Conservation (phyloP, 352 stramenopile species). For the Phytophthora citrophthora region DNA sequence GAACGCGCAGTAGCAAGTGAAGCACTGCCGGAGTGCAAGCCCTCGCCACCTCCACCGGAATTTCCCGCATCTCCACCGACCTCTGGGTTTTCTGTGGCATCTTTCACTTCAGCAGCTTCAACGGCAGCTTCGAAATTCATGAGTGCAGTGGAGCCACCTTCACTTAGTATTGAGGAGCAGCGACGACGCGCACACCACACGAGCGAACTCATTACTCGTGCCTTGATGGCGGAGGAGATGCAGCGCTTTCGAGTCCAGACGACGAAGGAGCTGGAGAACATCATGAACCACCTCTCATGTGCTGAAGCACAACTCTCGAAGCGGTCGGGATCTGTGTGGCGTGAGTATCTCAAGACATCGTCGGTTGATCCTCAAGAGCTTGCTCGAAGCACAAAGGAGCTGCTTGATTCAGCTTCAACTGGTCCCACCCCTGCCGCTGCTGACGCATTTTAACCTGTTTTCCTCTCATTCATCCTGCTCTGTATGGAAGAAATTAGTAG, state of each 20-base stretch:
- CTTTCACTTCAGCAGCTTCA: conserved; percentile 47
- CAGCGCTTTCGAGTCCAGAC: conserved; percentile 58
- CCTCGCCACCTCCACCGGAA: conserved; percentile 18
- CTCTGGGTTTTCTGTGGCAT: conserved; percentile 33
- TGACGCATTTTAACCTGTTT: conserved; percentile 15
- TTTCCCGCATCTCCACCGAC: conserved; percentile 14
- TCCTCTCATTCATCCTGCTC: neutral
- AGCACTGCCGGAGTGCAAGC: conserved; percentile 17
- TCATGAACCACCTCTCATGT: conserved; percentile 68
- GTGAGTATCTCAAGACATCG: conserved; percentile 55
- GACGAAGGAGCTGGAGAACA: conserved; percentile 42
- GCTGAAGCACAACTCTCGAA: conserved; percentile 66
- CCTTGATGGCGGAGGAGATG: conserved; percentile 68
- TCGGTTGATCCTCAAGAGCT: conserved; percentile 41
- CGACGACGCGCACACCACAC: conserved; percentile 48
- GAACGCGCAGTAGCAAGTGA: conserved; percentile 41
- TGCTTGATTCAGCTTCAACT: conserved; percentile 36
- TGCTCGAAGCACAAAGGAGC: conserved; percentile 48
- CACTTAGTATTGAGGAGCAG: conserved; percentile 44
- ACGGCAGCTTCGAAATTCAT: conserved; percentile 53
- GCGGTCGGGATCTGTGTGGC: conserved; percentile 55
- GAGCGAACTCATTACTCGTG: conserved; percentile 57
- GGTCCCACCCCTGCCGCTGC: conserved; percentile 10
- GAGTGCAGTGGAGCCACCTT: conserved; percentile 37
- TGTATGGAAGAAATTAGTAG: too few species aligned